phyloP scores from a whole-genome alignment of 2,329 filamentous ascomycete genomes.

The Diaporthe destruens region DNA sequence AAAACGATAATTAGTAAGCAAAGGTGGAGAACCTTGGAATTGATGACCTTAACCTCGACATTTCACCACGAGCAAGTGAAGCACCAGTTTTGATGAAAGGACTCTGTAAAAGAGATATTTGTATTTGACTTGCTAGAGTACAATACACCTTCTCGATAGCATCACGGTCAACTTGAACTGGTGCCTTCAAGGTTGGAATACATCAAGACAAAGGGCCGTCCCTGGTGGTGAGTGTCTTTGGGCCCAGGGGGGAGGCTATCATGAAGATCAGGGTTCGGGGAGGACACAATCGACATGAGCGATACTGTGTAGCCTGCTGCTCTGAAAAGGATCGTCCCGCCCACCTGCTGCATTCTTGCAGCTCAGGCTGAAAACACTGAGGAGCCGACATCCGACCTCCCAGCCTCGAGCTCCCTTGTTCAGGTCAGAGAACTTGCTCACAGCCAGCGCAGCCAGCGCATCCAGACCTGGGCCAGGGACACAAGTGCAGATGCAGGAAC shows the following conservation, averaged over 20 bases:
- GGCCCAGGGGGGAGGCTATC: too few relatives aligned
- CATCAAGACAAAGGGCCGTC: neutral
- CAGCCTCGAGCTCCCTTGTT: too few relatives aligned
- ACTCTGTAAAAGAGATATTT: too few relatives aligned
- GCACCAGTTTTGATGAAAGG: neutral
- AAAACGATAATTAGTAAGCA: too few relatives aligned
- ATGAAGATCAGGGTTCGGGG: neutral
- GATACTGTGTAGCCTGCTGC: too few relatives aligned
- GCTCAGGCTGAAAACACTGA: neutral
- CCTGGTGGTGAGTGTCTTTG: neutral
- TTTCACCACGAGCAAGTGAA: neutral
- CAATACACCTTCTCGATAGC: neutral
- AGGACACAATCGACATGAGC: neutral
- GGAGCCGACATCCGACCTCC: neutral
- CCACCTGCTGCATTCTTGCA: neutral
- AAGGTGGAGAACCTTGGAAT: neutral
- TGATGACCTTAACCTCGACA: neutral
- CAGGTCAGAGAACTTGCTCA: neutral
- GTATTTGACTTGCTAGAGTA: neutral
- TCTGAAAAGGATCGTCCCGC: too few relatives aligned
- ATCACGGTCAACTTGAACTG: too few relatives aligned
- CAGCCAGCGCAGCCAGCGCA: constrained; percentile 4
- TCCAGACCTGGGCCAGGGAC: neutral
- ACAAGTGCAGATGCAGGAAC: constrained; percentile 13
- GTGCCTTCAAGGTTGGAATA: too few relatives aligned